Evolutionary conservation across 2,329 filamentous ascomycete species (phyloP), one percentile per base, ranked within the genome.

Genomic region (Dissoconium aciculare): DNA sequence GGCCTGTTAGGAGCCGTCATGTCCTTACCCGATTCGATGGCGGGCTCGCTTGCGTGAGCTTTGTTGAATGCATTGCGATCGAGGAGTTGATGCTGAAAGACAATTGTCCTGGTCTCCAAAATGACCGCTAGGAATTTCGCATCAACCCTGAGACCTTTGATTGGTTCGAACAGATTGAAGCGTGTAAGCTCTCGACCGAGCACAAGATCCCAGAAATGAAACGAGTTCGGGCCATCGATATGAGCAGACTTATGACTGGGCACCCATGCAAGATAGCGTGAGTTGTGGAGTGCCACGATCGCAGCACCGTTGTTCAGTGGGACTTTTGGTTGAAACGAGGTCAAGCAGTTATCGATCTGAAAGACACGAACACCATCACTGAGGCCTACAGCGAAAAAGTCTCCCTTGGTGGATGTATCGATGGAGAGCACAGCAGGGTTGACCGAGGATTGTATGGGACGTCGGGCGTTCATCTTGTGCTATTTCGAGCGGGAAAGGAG

Each of bases 401-500:
- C 85, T 42, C 71, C 71, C 53, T 89, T 81, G 47, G 73, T 68
- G 51, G 94, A 95, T 62, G 93, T 93, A 5, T 79, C 73, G 27
- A 78, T 73, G 10, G 82, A 91, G 21, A 94, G 68, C 8, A 84
- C 85, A 37, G 75, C 69, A 4, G 79, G 77, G 32, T 75, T 72
- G 26, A 67, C 68, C 11, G 80, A 74, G 30, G 74, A 72, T 60
- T 92, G 83, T 50, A 95, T 82, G 34, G 80, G 72, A 31, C 78
- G 79, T 36, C 87, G 71, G 26, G 84, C 91, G 54, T 95, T 89
- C 89, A 95, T 98, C 31, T 28, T 37, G 30, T n/a, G n/a, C n/a
- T n/a, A n/a, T n/a, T n/a, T n/a, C n/a, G n/a, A n/a, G n/a, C n/a
- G n/a, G n/a, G n/a, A n/a, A n/a, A n/a, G n/a, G n/a, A n/a, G n/a